These are phyloP conservation scores for Pleurostoma richardsiae DNA, from an alignment of 2,329 filamentous ascomycete species.

Conservation along the genomic window DNA sequence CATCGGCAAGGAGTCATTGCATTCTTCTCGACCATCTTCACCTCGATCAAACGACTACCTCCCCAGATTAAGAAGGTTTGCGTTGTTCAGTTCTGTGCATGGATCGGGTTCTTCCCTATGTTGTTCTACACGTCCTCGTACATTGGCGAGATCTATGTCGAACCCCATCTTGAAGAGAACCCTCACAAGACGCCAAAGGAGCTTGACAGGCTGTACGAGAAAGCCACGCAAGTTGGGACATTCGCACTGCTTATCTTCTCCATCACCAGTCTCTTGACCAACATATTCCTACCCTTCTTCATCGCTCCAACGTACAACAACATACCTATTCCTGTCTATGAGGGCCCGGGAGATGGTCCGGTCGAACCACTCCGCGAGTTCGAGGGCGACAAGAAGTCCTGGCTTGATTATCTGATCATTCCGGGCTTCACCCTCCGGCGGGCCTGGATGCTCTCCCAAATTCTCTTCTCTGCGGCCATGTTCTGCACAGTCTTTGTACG, in stretches of 20 bases:
- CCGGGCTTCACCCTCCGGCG: constrained; percentile 81
- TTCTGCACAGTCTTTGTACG: constrained; percentile 76
- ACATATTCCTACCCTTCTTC: constrained; percentile 79
- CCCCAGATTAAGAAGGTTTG: constrained; percentile 81
- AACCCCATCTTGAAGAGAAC: constrained; percentile 72
- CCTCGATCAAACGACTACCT: constrained; percentile 72
- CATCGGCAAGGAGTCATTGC: constrained; percentile 59
- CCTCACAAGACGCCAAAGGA: constrained; percentile 72
- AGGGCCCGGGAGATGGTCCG: constrained; percentile 24
- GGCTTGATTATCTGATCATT: constrained; percentile 64
- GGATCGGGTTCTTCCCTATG: constrained; percentile 95
- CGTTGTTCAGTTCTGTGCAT: constrained; percentile 76
- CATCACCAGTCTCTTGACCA: constrained; percentile 74
- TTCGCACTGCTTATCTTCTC: constrained; percentile 88
- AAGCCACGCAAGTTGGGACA: constrained; percentile 80
- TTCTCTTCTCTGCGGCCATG: constrained; percentile 81
- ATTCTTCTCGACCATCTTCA: constrained; percentile 77
- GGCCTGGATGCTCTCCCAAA: constrained; percentile 78
- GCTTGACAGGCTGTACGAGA: constrained; percentile 75
- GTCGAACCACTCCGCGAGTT: constrained; percentile 20
- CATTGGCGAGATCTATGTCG: constrained; percentile 86
- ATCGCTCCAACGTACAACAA: constrained; percentile 73
- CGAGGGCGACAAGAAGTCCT: constrained; percentile 29
- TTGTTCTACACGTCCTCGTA: constrained; percentile 95
- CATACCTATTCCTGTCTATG: constrained; percentile 22